A percentile compares a stretch with the other conserved stretches of the same genome.
phyloP scores from a whole-genome alignment of 1,284 basidiomycete genomes.

The Ceratobasidium sp. region DNA sequence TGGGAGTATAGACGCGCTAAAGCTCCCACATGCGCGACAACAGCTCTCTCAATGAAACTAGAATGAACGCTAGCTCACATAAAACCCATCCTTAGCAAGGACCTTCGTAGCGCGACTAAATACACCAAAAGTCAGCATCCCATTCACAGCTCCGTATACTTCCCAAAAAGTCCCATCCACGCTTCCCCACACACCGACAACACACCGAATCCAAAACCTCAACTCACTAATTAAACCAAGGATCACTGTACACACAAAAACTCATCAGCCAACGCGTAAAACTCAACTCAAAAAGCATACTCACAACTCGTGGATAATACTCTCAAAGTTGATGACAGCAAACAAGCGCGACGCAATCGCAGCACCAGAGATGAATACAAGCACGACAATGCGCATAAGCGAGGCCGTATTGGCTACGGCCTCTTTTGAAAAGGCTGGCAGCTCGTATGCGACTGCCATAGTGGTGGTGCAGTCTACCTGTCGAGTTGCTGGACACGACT shows the following conservation, averaged over 20 bases:
- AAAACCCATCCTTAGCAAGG: conserved; percentile 91
- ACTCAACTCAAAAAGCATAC: conserved; percentile 54
- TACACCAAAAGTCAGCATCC: conserved; percentile 34
- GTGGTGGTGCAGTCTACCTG: conserved; percentile 15
- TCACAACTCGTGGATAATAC: conserved; percentile 98
- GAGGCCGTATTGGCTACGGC: conserved; percentile 80
- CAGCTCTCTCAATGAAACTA: too few relatives aligned
- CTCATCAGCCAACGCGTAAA: conserved; percentile 39
- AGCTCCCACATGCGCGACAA: too few relatives aligned
- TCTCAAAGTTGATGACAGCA: conserved; percentile 97
- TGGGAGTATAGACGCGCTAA: too few relatives aligned
- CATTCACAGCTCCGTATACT: conserved; percentile 42
- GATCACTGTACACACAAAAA: conserved; percentile 69
- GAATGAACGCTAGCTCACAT: conserved; percentile 72
- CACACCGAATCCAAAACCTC: conserved; percentile 2
- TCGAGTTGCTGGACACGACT: too few relatives aligned
- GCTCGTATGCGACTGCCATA: conserved; percentile 42
- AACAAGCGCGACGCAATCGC: conserved; percentile 97
- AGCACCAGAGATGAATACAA: conserved; percentile 88
- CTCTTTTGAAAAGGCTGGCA: conserved; percentile 41
- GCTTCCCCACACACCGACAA: not conserved
- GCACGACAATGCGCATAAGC: conserved; percentile 85
- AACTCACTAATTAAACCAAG: conserved; percentile 96
- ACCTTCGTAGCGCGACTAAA: conserved; percentile 88
- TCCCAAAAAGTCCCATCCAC: too few relatives aligned